phyloP scores from a whole-genome alignment of 2,329 filamentous ascomycete genomes.

The Stemphylium beticola region DNA sequence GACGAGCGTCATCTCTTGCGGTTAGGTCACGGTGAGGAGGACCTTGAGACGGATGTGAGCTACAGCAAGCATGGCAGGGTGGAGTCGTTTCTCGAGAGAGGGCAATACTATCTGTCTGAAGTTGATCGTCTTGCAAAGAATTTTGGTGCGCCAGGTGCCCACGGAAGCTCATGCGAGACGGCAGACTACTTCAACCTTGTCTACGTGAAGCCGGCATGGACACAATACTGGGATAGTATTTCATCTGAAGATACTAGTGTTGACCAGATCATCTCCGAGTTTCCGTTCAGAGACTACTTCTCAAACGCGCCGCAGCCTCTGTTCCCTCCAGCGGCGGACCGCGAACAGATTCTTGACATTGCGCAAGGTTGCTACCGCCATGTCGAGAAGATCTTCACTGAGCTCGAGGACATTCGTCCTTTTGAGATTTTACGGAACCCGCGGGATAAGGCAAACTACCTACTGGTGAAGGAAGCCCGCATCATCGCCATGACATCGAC shows the following conservation, averaged over 20 bases:
- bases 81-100: constrained; percentile 91
- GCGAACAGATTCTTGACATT: constrained; percentile 74
- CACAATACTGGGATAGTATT: constrained; percentile 74
- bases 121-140: constrained; percentile 85
- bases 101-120: constrained; percentile 77
- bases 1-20: constrained; percentile 92
- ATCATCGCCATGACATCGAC: constrained; percentile 99
- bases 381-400: constrained; percentile 86
- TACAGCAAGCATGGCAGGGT: constrained; percentile 96
- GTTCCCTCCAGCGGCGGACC: constrained; percentile 71
- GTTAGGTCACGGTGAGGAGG: constrained; percentile 93
- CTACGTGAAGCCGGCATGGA: constrained; percentile 88
- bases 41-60: constrained; percentile 81
- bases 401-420: constrained; percentile 89
- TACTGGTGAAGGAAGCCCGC: constrained; percentile 92
- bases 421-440: constrained; percentile 92
- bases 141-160: constrained; percentile 87
- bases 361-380: constrained; percentile 86
- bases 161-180: constrained; percentile 94
- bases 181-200: constrained; percentile 96
- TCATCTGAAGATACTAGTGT: constrained; percentile 62
- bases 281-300: constrained; percentile 91
- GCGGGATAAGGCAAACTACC: constrained; percentile 93
- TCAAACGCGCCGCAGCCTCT: constrained; percentile 84
- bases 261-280: constrained; percentile 71